Percentiles rank a stretch among this genome's conserved stretches.
phyloP scores from a whole-genome alignment of 768 basidiomycete species.

The Suillus cothurnatus region DNA sequence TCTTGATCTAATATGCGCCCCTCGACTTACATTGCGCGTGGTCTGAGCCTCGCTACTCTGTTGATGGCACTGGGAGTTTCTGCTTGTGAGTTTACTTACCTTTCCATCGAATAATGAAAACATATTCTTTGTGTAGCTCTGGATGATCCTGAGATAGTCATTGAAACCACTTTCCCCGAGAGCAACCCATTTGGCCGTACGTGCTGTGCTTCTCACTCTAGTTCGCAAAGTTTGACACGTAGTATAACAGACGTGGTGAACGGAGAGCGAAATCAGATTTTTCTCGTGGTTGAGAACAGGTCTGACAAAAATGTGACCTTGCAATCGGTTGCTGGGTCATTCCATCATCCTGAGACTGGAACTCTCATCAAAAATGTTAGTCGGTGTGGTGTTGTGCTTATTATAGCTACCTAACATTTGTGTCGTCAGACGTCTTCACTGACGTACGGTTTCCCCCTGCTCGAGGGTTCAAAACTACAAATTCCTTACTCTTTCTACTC shows the following conservation, averaged over 20 bases:
- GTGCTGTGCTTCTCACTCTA: slow-evolving; percentile 31
- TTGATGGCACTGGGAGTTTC: slow-evolving; percentile 31
- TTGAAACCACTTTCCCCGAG: slow-evolving; percentile 64
- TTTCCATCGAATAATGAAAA: slow-evolving; percentile 4
- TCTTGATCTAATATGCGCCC: slow-evolving; percentile 35
- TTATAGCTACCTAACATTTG: not conserved
- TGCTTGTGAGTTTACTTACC: slow-evolving; percentile 25
- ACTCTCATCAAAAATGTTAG: slow-evolving; percentile 75
- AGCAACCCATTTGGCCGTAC: slow-evolving; percentile 76
- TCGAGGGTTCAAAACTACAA: slow-evolving; percentile 59
- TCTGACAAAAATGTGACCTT: slow-evolving; percentile 73
- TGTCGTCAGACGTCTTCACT: slow-evolving; percentile 55
- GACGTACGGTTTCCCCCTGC: slow-evolving; percentile 53
- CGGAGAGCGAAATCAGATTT: slow-evolving; percentile 74
- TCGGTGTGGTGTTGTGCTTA: slow-evolving; percentile 1
- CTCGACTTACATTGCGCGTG: slow-evolving; percentile 28
- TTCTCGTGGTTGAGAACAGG: slow-evolving; percentile 72
- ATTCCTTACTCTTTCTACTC: slow-evolving; percentile 78
- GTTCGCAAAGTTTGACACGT: not conserved
- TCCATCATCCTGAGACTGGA: slow-evolving; percentile 65
- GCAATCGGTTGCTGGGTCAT: slow-evolving; percentile 62
- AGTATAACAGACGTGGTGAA: slow-evolving; percentile 71
- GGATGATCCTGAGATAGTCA: slow-evolving; percentile 55
- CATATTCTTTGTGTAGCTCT: slow-evolving; percentile 19
- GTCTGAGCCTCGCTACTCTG: slow-evolving; percentile 30